A percentile compares a stretch with the other conserved stretches of the same genome.
Conservation (phyloP, 148 eudicot species). For the Cornus suecica region DNA sequence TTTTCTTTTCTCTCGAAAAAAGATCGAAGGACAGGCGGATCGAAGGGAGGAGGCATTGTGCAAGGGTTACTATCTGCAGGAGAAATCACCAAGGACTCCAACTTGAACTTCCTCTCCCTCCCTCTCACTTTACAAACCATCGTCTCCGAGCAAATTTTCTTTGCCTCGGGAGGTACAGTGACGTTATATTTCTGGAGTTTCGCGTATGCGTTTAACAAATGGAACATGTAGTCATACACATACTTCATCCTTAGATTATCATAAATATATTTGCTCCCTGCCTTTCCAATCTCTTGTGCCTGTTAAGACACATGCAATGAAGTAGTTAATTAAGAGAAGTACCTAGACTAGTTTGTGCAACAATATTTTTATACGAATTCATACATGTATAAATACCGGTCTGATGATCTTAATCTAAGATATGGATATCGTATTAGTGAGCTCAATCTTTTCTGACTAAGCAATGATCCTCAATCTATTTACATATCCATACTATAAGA, state of each 20-base stretch:
- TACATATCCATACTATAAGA: too few species aligned
- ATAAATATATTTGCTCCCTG: slow-evolving; percentile 39
- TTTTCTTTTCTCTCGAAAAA: slow-evolving; percentile 14
- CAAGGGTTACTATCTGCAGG: slow-evolving; percentile 39
- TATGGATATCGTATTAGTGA: too few species aligned
- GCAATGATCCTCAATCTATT: too few species aligned
- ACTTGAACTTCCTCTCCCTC: slow-evolving; percentile 24
- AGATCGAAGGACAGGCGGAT: slow-evolving; percentile 12
- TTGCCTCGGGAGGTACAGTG: slow-evolving; percentile 22
- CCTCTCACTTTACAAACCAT: slow-evolving; percentile 22
- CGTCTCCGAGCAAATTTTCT: slow-evolving; percentile 33
- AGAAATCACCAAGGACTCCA: slow-evolving; percentile 22
- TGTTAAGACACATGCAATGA: slow-evolving; percentile 4
- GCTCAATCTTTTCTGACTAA: too few species aligned
- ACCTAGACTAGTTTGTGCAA: too few species aligned
- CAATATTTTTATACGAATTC: too few species aligned
- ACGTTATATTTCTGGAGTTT: slow-evolving; percentile 37
- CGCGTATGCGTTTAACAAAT: slow-evolving; percentile 28
- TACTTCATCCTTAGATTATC: slow-evolving; percentile 42
- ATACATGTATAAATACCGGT: too few species aligned
- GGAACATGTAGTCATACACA: slow-evolving; percentile 46
- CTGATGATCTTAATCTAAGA: too few species aligned
- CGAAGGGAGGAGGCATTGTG: slow-evolving; percentile 30
- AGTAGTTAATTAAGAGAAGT: too few species aligned
- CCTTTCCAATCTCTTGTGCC: slow-evolving; percentile 49